A percentile compares a stretch with the other conserved stretches of the same genome.
phyloP scores from a whole-genome alignment of 345 rosid genomes.

The Citrus australasica region DNA sequence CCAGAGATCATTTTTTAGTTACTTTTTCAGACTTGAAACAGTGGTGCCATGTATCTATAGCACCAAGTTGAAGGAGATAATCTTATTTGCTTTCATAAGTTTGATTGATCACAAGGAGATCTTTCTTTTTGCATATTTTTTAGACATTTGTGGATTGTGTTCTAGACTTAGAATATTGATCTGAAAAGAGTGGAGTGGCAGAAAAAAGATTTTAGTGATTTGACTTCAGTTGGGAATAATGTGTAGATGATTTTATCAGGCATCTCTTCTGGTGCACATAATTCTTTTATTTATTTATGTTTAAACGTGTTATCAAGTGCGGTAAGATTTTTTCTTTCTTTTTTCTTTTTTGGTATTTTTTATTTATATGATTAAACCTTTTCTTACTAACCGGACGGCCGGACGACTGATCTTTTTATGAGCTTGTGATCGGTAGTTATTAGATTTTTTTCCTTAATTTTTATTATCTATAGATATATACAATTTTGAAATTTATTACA shows the following conservation, averaged over 20 bases:
- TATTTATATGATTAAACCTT: too few species aligned
- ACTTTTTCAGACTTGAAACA: background rate
- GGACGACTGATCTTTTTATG: too few species aligned
- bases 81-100: background rate
- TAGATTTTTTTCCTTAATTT: too few species aligned
- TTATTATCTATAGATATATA: too few species aligned
- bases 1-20: background rate
- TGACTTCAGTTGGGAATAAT: background rate
- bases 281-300: background rate
- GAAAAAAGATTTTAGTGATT: background rate
- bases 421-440: too few species aligned
- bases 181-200: background rate
- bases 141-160: background rate
- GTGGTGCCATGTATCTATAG: background rate
- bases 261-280: background rate
- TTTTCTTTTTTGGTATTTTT: too few species aligned
- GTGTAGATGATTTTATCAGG: background rate
- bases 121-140: too few species aligned
- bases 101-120: background rate
- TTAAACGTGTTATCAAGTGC: background rate
- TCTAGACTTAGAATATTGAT: background rate
- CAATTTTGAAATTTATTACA: too few species aligned
- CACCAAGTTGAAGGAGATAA: background rate
- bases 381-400: too few species aligned
- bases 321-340: background rate